Conservation (phyloP, 495 filamentous ascomycete species). For the Aspergillus conjunctus region DNA sequence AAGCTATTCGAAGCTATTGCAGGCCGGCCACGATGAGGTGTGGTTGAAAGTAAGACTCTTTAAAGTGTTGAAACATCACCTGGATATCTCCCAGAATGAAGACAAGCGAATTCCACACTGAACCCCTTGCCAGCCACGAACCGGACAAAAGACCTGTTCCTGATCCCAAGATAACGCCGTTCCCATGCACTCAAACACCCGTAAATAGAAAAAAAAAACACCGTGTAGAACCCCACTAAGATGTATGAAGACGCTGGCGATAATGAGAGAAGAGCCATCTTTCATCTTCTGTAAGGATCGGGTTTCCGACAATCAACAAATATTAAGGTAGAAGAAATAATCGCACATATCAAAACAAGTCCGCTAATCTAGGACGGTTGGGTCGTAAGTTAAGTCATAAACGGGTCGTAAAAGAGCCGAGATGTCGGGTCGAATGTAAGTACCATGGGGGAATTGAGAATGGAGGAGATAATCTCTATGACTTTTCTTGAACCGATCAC, state of each 20-base stretch:
- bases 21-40: background rate
- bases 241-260: background rate
- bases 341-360: background rate
- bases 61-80: background rate
- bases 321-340: constrained; percentile 3
- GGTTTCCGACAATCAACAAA: constrained; percentile 9
- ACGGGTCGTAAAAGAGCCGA: background rate
- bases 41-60: background rate
- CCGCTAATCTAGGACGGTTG: constrained; percentile 1
- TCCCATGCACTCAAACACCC: constrained; percentile 14
- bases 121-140: background rate
- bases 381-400: constrained; percentile 6
- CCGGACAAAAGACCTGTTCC: background rate
- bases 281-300: background rate
- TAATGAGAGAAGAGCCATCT: background rate
- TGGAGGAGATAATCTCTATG: constrained; percentile 10
- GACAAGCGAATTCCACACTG: background rate
- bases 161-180: constrained; percentile 9
- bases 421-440: constrained; percentile 3
- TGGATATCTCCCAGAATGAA: background rate
- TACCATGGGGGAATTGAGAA: constrained; percentile 4
- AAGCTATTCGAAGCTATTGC: too few species aligned
- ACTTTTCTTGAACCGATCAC: background rate
- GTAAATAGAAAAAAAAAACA: constrained; percentile 15
- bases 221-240: too few species aligned